A percentile compares a stretch with the other conserved stretches of the same genome.
Conservation (phyloP, 192 early-diverging fungal species). For the Geranomyces michiganensis region DNA sequence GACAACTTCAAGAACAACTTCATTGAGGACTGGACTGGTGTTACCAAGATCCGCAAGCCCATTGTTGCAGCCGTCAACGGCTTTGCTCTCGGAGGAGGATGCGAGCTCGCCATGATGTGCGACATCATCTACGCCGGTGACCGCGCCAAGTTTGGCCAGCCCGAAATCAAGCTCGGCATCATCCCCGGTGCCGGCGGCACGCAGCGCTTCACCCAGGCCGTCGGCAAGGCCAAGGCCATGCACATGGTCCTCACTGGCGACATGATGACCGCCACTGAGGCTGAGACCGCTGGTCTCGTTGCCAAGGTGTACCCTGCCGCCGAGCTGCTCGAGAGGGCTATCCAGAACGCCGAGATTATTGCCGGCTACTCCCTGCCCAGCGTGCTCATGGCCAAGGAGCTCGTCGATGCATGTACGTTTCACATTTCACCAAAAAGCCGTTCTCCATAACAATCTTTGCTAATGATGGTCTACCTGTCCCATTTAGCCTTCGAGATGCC, state of each 20-base stretch:
- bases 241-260: slow-evolving; percentile 92
- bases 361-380: slow-evolving; percentile 81
- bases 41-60: slow-evolving; percentile 90
- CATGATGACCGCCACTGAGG: slow-evolving; percentile 81
- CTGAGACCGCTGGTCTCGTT: slow-evolving; percentile 80
- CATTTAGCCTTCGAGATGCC: slow-evolving; percentile 87
- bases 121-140: slow-evolving; percentile 99
- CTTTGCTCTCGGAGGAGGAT: slow-evolving; percentile 96
- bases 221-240: slow-evolving; percentile 99
- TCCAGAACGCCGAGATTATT: slow-evolving; percentile 90
- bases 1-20: slow-evolving; percentile 91
- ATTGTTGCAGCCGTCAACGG: slow-evolving; percentile 98
- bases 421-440: not conserved
- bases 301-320: slow-evolving; percentile 88
- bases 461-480: slow-evolving; percentile 79
- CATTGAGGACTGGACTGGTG: slow-evolving; percentile 91
- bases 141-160: slow-evolving; percentile 95
- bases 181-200: slow-evolving; percentile 81
- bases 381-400: slow-evolving; percentile 95
- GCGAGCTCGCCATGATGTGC: slow-evolving; percentile 99
- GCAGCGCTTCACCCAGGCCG: slow-evolving; percentile 79
- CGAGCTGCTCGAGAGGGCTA: slow-evolving; percentile 78
- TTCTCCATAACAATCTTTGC: not conserved
- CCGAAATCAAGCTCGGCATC: slow-evolving; percentile 97
- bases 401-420: slow-evolving; percentile 79